Conservation (phyloP, 2,329 filamentous ascomycete genomes). For the Curvularia spicifera region DNA sequence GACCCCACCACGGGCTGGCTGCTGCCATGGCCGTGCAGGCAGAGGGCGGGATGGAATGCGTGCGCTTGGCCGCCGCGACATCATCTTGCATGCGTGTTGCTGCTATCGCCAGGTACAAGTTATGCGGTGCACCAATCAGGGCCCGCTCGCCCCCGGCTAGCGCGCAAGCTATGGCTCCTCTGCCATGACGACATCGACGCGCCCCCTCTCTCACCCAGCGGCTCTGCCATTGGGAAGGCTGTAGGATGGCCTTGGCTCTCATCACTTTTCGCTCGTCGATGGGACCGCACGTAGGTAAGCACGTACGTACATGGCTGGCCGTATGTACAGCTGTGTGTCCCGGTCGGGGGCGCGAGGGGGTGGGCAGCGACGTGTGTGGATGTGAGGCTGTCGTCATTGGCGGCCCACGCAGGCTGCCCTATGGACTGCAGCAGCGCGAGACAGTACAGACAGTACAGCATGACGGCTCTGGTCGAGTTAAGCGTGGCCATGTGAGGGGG, state of each 20-base stretch:
- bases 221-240: slow-evolving; percentile 27
- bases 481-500: too few species aligned
- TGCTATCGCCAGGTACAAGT: slow-evolving; percentile 24
- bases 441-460: neutral
- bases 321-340: too few species aligned
- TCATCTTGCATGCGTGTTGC: slow-evolving; percentile 26
- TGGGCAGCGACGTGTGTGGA: too few species aligned
- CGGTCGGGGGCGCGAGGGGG: neutral
- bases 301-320: neutral
- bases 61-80: slow-evolving; percentile 27
- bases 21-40: neutral
- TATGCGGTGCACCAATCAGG: slow-evolving; percentile 25
- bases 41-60: slow-evolving; percentile 17
- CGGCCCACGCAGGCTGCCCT: slow-evolving; percentile 1
- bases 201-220: slow-evolving; percentile 17
- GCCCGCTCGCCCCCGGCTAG: slow-evolving; percentile 8
- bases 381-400: slow-evolving; percentile 21
- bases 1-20: neutral
- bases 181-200: slow-evolving; percentile 23
- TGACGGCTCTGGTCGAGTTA: slow-evolving; percentile 7
- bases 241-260: slow-evolving; percentile 34
- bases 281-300: neutral
- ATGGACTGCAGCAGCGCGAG: too few species aligned
- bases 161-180: slow-evolving; percentile 8
- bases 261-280: slow-evolving; percentile 21